Evolutionary conservation across 257 asterid species (phyloP).

Genomic region (Voacanga thouarsii): DNA sequence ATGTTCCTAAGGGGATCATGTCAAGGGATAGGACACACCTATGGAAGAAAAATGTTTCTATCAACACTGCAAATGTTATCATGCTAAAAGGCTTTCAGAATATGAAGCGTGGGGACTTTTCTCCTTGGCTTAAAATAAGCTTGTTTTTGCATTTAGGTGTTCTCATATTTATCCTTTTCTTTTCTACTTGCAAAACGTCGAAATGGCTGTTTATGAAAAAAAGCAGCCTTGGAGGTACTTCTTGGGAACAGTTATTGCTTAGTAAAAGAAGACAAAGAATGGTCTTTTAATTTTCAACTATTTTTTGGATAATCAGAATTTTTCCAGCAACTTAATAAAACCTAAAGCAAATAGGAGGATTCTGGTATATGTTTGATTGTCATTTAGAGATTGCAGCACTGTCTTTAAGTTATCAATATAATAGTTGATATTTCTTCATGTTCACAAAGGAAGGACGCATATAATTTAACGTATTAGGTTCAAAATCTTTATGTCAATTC

Average conservation of each 20-base stretch:
- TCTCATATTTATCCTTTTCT: background rate
- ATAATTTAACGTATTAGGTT: background rate
- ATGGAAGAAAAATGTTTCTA: background rate
- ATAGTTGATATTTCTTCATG: background rate
- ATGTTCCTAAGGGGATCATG: background rate
- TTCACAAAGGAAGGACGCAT: background rate
- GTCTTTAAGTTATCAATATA: background rate
- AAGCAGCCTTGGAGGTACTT: background rate
- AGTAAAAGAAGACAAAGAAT: no score
- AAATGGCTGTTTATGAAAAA: background rate
- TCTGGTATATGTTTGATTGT: background rate
- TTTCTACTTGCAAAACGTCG: background rate
- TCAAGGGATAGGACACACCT: background rate
- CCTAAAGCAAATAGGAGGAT: background rate
- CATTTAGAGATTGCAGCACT: background rate
- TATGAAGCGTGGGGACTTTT: background rate
- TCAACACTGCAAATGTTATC: background rate
- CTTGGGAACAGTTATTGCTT: background rate
- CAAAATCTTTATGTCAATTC: background rate
- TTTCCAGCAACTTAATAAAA: background rate
- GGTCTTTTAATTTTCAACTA: no score
- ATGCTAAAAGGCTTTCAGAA: background rate
- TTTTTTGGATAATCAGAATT: background rate
- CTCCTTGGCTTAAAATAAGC: background rate
- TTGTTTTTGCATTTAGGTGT: background rate